A percentile compares a stretch with the other conserved stretches of the same genome.
phyloP scores from a whole-genome alignment of 306 rosid genomes.

The Rubus parviflorus region DNA sequence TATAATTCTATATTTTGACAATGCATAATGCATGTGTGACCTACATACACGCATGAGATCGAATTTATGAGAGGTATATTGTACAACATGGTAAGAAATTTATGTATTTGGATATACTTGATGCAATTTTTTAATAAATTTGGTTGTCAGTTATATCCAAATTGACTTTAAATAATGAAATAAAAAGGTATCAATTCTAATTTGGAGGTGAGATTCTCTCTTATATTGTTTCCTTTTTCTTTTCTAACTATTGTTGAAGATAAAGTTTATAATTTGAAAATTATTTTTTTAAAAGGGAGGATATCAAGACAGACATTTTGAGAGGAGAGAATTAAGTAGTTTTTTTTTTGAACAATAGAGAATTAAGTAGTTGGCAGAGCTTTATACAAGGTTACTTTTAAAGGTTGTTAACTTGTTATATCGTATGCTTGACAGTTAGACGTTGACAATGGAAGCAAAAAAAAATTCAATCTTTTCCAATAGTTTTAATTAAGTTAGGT shows the following conservation, averaged over 20 bases:
- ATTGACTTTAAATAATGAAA: not conserved
- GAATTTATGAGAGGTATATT: not conserved
- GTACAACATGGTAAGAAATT: not conserved
- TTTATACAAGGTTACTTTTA: not conserved
- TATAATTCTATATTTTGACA: not conserved
- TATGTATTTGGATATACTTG: conserved; percentile 5
- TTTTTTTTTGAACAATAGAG: no score
- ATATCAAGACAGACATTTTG: not conserved
- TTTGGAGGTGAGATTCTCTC: not conserved
- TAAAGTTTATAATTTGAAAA: not conserved
- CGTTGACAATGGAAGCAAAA: not conserved
- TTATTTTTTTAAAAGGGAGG: not conserved
- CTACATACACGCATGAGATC: not conserved
- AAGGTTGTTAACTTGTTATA: not conserved
- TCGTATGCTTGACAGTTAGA: not conserved
- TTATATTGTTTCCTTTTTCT: not conserved
- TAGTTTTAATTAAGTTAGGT: not conserved
- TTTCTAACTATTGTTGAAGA: not conserved
- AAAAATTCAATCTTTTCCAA: not conserved
- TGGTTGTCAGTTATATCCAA: not conserved
- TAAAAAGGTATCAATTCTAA: not conserved
- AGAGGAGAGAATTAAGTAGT: no score
- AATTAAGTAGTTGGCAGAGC: not conserved
- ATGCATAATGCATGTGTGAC: not conserved
- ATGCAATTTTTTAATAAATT: not conserved